These are phyloP conservation scores for Tetrahymena malaccensis DNA, from an alignment of 73 alveolate genomes.

Conservation along the genomic window DNA sequence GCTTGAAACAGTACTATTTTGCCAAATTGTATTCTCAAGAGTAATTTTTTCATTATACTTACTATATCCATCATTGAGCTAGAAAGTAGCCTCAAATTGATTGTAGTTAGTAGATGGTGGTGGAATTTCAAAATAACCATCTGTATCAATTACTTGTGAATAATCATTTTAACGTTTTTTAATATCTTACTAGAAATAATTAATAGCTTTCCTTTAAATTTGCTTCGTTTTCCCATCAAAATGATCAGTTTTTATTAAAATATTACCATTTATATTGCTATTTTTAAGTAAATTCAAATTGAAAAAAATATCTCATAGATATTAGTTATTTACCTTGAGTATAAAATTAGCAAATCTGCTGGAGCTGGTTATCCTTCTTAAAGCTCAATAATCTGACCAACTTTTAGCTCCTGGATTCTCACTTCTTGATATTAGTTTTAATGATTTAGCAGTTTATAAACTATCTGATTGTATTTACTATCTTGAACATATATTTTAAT, in stretches of 20 bases:
- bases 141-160: neutral
- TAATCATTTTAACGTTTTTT: neutral
- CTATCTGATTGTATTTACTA: constrained; percentile 30
- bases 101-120: constrained; percentile 23
- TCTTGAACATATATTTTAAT: constrained; percentile 50
- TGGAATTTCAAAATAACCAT: constrained; percentile 11
- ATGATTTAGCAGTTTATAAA: constrained; percentile 17
- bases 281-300: neutral
- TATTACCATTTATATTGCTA: constrained; percentile 33
- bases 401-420: constrained; percentile 13
- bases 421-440: constrained; percentile 35
- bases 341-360: constrained; percentile 61
- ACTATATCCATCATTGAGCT: neutral
- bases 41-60: constrained; percentile 12
- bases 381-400: constrained; percentile 77
- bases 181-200: constrained; percentile 10
- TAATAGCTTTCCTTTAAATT: constrained; percentile 72
- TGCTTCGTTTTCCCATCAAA: constrained; percentile 97
- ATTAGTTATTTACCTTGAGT: constrained; percentile 4
- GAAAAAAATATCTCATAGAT: neutral
- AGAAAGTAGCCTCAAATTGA: constrained; percentile 13
- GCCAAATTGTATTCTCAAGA: constrained; percentile 31
- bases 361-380: constrained; percentile 74
- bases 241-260: constrained; percentile 57
- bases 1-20: constrained; percentile 1